A percentile compares a stretch with the other conserved stretches of the same genome.
Conservation (phyloP, 2,329 filamentous ascomycete genomes). For the Hypomyces perniciosus region DNA sequence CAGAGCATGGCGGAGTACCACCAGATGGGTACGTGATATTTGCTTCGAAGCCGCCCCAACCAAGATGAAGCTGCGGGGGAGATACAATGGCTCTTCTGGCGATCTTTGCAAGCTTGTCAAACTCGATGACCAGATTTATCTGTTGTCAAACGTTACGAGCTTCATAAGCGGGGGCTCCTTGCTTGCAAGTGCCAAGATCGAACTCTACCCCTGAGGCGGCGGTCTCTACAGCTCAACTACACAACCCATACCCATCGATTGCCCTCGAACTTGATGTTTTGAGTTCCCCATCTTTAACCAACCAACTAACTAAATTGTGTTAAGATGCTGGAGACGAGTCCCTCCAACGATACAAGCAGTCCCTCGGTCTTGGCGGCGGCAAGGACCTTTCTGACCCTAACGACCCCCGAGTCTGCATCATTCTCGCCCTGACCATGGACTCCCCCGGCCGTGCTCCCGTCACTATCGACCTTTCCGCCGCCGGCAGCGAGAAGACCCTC, state of each 20-base stretch:
- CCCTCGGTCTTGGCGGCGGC: constrained; percentile 76
- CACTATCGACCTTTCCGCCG: constrained; percentile 74
- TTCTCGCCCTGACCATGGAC: constrained; percentile 84
- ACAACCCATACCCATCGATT: too few relatives aligned
- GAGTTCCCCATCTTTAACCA: constrained; percentile 4
- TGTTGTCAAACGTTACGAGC: too few relatives aligned
- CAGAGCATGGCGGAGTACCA: constrained; percentile 94
- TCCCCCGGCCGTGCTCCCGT: constrained; percentile 77
- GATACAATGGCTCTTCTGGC: too few relatives aligned
- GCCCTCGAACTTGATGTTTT: not conserved
- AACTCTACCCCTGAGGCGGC: too few relatives aligned
- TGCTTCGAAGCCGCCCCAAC: not conserved
- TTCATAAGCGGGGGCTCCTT: too few relatives aligned
- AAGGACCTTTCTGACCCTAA: constrained; percentile 67
- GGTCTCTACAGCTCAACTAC: too few relatives aligned
- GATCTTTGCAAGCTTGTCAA: too few relatives aligned
- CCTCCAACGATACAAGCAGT: constrained; percentile 95
- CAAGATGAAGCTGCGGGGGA: too few relatives aligned
- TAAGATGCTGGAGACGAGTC: constrained; percentile 75
- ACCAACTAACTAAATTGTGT: constrained; percentile 13
- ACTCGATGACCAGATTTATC: too few relatives aligned
- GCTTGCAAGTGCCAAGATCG: too few relatives aligned
- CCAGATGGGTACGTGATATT: constrained; percentile 67
- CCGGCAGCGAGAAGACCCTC: constrained; percentile 68
- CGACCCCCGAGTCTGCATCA: constrained; percentile 88